Evolutionary conservation across 2,329 filamentous ascomycete genomes (phyloP), one percentile per base, ranked within the genome.

Genomic region (Ceratocystis variospora): DNA sequence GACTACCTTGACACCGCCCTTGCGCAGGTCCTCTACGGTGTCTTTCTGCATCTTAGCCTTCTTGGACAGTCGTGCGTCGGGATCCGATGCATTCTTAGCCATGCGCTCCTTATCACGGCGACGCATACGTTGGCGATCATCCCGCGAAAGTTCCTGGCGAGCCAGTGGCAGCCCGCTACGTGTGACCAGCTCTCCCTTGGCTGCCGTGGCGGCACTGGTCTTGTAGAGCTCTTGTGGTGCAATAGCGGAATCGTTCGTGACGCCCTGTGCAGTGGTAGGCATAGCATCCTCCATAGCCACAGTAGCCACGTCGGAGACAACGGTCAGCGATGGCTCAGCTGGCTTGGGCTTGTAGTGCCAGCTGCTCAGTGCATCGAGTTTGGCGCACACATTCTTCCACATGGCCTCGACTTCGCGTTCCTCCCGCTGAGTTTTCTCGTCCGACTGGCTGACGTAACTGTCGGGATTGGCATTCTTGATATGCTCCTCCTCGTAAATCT

Each of bases 271-370:
- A 0, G 87, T 90, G 17, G 88, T 87, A 6, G 94, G 93, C 71
- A 96, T 88, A 1, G 91, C 93, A 73, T 99, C 94, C 78, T 99
- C 94, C 88, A 97, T 96, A 70, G 84, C 82, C 70, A 97, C 87
- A 2, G 89, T 90, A n/a, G 92, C 90, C 3, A 94, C 89, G 76
- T 97, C 93, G 31, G 90, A 83, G 44, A 96, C 87, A 66, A 96
- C 88, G 55, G 89, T 92, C 69, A 99, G 83, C 59, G 84, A 84
- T n/a, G 90, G 85, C 63, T 87, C 87, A 1, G 87, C 82, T 10
- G 89, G 87, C 78, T 92, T 95, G 65, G 94, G 94, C 76, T 90
- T 92, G 82, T 96, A 96, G 77, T 96, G 89, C 87, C 90, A 96
- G 74, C 89, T 96, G 76, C 87, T 92, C 69, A 99, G 84, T 31